Base-by-base conservation (phyloP, 2,329 filamentous ascomycete genomes). In the Neofusicoccum sp. region DNA sequence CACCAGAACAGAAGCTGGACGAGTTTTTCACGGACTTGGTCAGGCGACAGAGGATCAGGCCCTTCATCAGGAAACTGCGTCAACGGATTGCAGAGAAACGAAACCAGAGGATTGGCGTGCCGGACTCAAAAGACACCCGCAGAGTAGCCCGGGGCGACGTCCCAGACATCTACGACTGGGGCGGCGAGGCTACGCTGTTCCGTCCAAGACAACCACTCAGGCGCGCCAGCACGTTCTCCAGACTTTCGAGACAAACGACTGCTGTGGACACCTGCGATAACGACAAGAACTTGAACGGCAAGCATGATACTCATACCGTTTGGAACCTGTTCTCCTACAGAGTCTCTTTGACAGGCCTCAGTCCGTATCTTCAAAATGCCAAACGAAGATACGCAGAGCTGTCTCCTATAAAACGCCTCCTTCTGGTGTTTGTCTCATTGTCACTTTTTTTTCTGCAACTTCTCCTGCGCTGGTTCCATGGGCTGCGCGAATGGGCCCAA, bases 21-120 rank as follows among this genome's bases (percentile, higher is more conserved):
- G 60, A 67, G 11, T 65, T 67, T 29, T 60, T 67, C 14, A 16
- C 34, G 4, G 36, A 34, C 16, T 31, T 62, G 8, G 5, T n/a
- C 12, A 45, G 41, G n/a, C 36, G n/a, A 16, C 49, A 62, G 33
- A 56, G 29, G 9, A 47, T 62, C 29, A 31, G 34, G 41, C 60
- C 60, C 3, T 33, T 56, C 41, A 31, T 56, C 48, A 47, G 49
- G 11, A 45, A 12, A 12, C 34, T 62, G 6, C 60, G 60, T 6
- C 56, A 61, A 34, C 14, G 22, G 39, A 14, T 43, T 5, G 52
- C 28, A 14, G 33, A 31, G 37, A 44, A 16, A 31, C 37, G 52
- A 28, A 44, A 34, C 28, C n/a, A 12, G 39, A n/a, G 2, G 4
- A 33, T 28, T 9, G 34, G 36, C 34, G 8, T 54, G 2, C 49